phyloP scores from a whole-genome alignment of 176 grass and related monocot genomes.

The Cocos nucifera region DNA sequence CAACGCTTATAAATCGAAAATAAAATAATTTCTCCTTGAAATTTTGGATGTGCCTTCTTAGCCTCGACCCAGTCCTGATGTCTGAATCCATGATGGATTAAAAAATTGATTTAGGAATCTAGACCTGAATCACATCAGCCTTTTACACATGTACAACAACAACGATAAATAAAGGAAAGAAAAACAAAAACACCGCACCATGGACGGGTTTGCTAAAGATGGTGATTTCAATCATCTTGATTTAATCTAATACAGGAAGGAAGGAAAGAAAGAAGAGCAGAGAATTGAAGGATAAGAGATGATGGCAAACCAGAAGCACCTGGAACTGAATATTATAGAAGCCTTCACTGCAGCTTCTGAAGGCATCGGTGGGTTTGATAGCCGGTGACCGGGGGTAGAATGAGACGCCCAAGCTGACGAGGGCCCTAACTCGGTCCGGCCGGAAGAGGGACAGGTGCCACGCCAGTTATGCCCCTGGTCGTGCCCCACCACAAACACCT shows the following conservation, averaged over 20 bases:
- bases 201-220: neutral
- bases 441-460: constrained; percentile 60
- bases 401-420: constrained; percentile 29
- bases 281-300: too few relatives aligned
- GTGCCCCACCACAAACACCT: constrained; percentile 61
- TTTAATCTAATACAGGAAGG: too few relatives aligned
- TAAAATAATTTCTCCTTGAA: too few relatives aligned
- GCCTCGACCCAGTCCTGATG: too few relatives aligned
- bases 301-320: constrained; percentile 5
- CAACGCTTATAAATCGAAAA: too few relatives aligned
- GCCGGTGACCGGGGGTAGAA: constrained; percentile 21
- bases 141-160: too few relatives aligned
- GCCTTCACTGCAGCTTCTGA: constrained; percentile 27
- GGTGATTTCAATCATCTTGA: neutral
- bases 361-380: neutral
- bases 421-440: constrained; percentile 42
- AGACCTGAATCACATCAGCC: too few relatives aligned
- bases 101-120: too few relatives aligned
- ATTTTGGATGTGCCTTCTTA: too few relatives aligned
- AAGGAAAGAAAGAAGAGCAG: too few relatives aligned
- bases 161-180: neutral
- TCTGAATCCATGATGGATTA: too few relatives aligned
- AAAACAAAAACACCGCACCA: neutral
- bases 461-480: constrained; percentile 38
- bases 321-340: constrained; percentile 57